Conservation (phyloP, 106 monocot species). For the Dioscorea alata region DNA sequence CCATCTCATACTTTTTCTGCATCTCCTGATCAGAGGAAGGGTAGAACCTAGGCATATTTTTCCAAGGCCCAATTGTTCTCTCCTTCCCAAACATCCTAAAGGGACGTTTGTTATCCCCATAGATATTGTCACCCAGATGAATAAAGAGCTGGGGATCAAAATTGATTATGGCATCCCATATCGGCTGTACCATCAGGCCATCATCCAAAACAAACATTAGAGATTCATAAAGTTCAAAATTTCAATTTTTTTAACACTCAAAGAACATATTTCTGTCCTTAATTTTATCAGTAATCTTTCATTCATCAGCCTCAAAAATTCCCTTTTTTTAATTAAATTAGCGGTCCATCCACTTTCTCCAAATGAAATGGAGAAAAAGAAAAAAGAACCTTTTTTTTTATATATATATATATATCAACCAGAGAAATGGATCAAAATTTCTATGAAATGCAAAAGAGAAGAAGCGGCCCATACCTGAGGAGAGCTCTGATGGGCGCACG, state of each 20-base stretch:
- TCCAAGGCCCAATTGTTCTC: slow-evolving; percentile 84
- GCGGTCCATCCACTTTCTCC: too few relatives aligned
- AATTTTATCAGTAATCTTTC: too few relatives aligned
- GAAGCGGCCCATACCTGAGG: slow-evolving; percentile 24
- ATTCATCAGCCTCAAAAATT: too few relatives aligned
- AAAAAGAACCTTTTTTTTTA: too few relatives aligned
- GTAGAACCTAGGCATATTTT: slow-evolving; percentile 52
- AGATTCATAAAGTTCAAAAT: too few relatives aligned
- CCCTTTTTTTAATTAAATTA: too few relatives aligned
- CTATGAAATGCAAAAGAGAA: too few relatives aligned
- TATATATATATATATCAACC: too few relatives aligned
- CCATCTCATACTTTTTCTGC: slow-evolving; percentile 37
- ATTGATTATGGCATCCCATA: slow-evolving; percentile 62
- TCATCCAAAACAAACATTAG: background rate
- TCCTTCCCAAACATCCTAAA: slow-evolving; percentile 50
- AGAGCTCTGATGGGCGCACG: slow-evolving; percentile 67
- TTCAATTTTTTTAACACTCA: too few relatives aligned
- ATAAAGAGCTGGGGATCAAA: slow-evolving; percentile 80
- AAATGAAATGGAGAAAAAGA: too few relatives aligned
- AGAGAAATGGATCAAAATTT: too few relatives aligned
- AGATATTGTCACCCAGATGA: slow-evolving; percentile 86
- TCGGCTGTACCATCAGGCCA: slow-evolving; percentile 37
- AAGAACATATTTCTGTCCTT: too few relatives aligned
- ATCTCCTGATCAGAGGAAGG: slow-evolving; percentile 57
- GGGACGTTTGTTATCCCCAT: slow-evolving; percentile 65